phyloP scores from a whole-genome alignment of 768 basidiomycete species.

The Boletus vermiculosoides region DNA sequence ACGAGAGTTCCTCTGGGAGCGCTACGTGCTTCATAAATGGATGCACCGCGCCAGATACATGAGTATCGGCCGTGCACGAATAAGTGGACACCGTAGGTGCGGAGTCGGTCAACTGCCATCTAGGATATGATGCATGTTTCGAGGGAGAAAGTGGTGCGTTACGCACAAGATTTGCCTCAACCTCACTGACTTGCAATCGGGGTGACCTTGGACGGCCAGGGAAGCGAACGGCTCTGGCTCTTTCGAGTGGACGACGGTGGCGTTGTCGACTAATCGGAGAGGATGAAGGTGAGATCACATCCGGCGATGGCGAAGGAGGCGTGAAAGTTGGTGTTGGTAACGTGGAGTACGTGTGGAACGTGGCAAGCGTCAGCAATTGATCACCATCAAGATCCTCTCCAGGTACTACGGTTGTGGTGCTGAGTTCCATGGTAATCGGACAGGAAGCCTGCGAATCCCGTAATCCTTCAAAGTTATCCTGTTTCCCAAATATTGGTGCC shows the following conservation, averaged over 20 bases:
- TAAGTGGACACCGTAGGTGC: slow-evolving; percentile 3
- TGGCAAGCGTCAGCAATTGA: slow-evolving; percentile 13
- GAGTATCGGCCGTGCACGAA: slow-evolving; percentile 5
- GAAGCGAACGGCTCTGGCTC: slow-evolving; percentile 33
- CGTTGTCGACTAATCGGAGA: slow-evolving; percentile 22
- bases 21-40: slow-evolving; percentile 12
- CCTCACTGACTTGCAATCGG: slow-evolving; percentile 17
- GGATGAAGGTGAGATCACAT: slow-evolving; percentile 21
- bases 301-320: slow-evolving; percentile 30
- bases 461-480: neutral
- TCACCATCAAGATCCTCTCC: slow-evolving; percentile 22
- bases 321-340: slow-evolving; percentile 28
- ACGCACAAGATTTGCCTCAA: slow-evolving; percentile 8
- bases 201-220: slow-evolving; percentile 28
- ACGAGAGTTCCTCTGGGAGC: slow-evolving; percentile 43
- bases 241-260: slow-evolving; percentile 33
- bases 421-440: slow-evolving; percentile 13
- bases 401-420: slow-evolving; percentile 6
- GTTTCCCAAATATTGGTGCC: neutral
- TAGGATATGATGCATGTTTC: slow-evolving; percentile 1
- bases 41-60: slow-evolving; percentile 5
- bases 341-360: slow-evolving; percentile 28
- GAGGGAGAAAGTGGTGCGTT: slow-evolving; percentile 4
- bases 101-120: slow-evolving; percentile 16
- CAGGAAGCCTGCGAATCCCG: slow-evolving; percentile 18